Conservation (phyloP, 2,329 filamentous ascomycete species). For the Cryphonectria japonica region DNA sequence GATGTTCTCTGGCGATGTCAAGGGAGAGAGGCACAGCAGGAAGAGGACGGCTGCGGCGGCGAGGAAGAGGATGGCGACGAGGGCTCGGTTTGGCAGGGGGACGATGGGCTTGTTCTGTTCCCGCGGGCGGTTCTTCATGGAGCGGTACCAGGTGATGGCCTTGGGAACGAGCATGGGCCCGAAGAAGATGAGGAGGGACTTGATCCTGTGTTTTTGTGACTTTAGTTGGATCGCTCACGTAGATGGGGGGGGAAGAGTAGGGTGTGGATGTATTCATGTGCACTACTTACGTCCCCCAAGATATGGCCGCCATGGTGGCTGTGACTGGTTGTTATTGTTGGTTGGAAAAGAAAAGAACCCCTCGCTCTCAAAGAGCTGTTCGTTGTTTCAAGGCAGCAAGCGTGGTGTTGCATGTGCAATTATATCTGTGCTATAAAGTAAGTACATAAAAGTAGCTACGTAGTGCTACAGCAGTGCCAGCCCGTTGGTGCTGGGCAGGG, state of each 20-base stretch:
- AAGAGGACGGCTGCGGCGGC: constrained; percentile 53
- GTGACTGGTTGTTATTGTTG: constrained; percentile 22
- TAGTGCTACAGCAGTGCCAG: background rate
- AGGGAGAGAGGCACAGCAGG: constrained; percentile 66
- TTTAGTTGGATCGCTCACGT: constrained; percentile 10
- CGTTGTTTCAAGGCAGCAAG: background rate
- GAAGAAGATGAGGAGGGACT: constrained; percentile 63
- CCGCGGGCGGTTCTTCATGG: constrained; percentile 48
- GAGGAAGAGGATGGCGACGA: constrained; percentile 62
- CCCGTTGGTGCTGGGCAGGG: background rate
- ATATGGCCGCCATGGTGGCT: constrained; percentile 41
- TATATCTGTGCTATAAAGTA: background rate
- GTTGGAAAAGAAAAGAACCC: constrained; percentile 9
- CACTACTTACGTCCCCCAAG: constrained; percentile 54
- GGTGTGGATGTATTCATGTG: background rate
- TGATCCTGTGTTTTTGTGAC: constrained; percentile 46
- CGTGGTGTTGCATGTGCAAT: background rate
- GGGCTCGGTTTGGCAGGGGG: constrained; percentile 61
- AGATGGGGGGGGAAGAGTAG: background rate
- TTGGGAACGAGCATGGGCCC: constrained; percentile 74
- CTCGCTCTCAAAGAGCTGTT: background rate
- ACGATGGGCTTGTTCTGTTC: constrained; percentile 54
- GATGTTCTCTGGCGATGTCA: constrained; percentile 77
- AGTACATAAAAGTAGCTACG: background rate
- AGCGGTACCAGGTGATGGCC: constrained; percentile 66